Percentiles rank a stretch among this genome's conserved stretches.
Conservation (phyloP, 176 grass and related monocot genomes). For the Musa beccarii region DNA sequence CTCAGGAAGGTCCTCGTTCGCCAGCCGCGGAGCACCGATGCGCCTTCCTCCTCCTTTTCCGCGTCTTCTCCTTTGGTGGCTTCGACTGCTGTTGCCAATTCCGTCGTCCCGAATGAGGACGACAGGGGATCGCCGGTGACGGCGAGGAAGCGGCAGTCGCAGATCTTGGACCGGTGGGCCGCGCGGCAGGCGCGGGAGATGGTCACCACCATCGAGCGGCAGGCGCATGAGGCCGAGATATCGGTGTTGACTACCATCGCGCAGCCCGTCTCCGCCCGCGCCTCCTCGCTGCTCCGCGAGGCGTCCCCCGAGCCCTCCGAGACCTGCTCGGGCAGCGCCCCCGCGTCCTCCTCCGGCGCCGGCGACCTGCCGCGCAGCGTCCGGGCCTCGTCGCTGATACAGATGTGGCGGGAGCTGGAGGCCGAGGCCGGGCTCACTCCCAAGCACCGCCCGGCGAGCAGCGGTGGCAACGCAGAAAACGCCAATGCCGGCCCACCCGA, state of each 20-base stretch:
- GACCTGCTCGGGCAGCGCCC: constrained; percentile 13
- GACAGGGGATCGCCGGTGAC: too few species aligned
- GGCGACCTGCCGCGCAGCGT: constrained; percentile 37
- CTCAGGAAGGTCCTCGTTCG: constrained; percentile 1
- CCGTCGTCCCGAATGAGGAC: not conserved
- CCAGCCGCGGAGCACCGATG: not conserved
- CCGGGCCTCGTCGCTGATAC: constrained; percentile 74
- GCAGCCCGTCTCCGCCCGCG: constrained; percentile 57
- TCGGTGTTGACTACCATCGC: constrained; percentile 40
- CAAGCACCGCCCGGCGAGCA: constrained; percentile 13
- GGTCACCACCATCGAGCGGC: constrained; percentile 21
- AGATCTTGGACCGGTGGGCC: constrained; percentile 67
- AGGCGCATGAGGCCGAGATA: constrained; percentile 53
- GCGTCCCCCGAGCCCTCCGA: constrained; percentile 46
- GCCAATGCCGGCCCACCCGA: not conserved
- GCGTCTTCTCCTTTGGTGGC: not conserved
- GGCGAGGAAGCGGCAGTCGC: constrained; percentile 13
- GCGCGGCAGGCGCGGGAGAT: constrained; percentile 23
- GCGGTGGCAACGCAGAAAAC: constrained; percentile 7
- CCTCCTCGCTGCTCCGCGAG: constrained; percentile 38
- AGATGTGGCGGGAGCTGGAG: constrained; percentile 86
- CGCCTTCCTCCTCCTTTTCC: not conserved
- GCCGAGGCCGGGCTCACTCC: constrained; percentile 29
- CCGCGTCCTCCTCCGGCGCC: not conserved
- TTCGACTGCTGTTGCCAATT: too few species aligned